Base-by-base conservation (phyloP, 495 filamentous ascomycete genomes). In the Eremomyces bilateralis region DNA sequence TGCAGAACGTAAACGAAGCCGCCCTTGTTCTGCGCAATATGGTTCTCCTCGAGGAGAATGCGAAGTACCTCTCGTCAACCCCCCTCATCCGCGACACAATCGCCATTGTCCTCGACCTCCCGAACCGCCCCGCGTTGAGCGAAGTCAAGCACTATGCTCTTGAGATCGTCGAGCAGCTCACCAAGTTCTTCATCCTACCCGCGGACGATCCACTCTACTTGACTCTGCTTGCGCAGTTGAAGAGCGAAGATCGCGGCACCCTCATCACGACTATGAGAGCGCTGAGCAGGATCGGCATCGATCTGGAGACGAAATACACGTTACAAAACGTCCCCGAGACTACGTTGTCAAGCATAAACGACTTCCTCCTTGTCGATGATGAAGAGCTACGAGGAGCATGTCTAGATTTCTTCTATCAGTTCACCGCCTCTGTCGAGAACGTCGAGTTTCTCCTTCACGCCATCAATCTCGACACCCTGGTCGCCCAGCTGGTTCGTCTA, bases 341-440 rank as follows among this genome's bases (percentile, higher is more conserved):
- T 3, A 64, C 67, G 3, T 52, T 95, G 4, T 62, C 71, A 38
- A 70, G 69, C 22, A 62, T 95, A 41, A 73, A 71, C 42, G 69
- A 77, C 42, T 83, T 79, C 62, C 69, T 82, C 2, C 57, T 95
- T 15, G 64, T 93, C 12, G 80, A 93, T 37, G 90, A 99, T 46
- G 80, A 90, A 40, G 90, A 95, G 38, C 62, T 99, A 4, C 60
- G 83, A 40, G 73, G 73, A 33, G 79, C 80, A 20, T 80, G 76
- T 37, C 63, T 95, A 16, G 90, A 95, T 52, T 91, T 99, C 49
- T 68, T 93, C 40, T 95, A 94, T 46, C 82, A 93, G 49, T 99
- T 80, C 49, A 93, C 84, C 0, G 76, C 83, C 1, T 69, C 76
- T 4, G 67, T 72, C 15, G 66, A 76, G n/a, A 99, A 95, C 48